Evolutionary conservation across 441 rosid genomes (phyloP).

Genomic region (Arabidopsis lyrata): DNA sequence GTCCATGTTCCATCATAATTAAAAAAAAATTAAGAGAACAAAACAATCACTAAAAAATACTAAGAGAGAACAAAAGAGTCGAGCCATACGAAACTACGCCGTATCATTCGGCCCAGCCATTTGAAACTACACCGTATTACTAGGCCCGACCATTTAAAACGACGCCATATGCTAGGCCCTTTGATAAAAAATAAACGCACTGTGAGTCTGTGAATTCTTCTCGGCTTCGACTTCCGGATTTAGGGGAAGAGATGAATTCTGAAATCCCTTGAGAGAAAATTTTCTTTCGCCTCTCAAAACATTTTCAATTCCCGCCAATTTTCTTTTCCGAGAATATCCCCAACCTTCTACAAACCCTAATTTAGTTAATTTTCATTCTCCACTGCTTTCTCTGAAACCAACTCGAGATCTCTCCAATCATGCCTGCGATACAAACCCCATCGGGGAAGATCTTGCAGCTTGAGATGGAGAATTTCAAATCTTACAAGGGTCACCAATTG

Average conservation of each 20-base stretch:
- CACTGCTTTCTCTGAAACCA: constrained; percentile 10
- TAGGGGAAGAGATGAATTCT: constrained; percentile 31
- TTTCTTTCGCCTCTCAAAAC: constrained; percentile 27
- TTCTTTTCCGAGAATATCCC: not conserved
- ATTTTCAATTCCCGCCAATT: constrained; percentile 43
- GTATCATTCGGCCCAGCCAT: not conserved
- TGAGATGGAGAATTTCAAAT: constrained; percentile 98
- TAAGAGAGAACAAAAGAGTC: not conserved
- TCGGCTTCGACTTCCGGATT: constrained; percentile 35
- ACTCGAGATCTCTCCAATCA: constrained; percentile 37
- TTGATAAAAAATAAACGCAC: not conserved
- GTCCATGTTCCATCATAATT: too few species aligned
- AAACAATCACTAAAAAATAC: not conserved
- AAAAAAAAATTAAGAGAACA: too few species aligned
- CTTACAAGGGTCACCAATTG: constrained; percentile 85
- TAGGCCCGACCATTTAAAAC: not conserved
- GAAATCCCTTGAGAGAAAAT: constrained; percentile 14
- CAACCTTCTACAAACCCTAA: constrained; percentile 41
- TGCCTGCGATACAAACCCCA: constrained; percentile 78
- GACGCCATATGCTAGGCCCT: not conserved
- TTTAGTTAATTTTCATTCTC: constrained; percentile 8
- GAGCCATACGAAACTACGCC: not conserved
- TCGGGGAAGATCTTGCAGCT: constrained; percentile 75
- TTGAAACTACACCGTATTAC: too few species aligned
- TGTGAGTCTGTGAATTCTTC: not conserved